Base-by-base conservation (phyloP, 352 stramenopile genomes). In the Phytophthora quininea region DNA sequence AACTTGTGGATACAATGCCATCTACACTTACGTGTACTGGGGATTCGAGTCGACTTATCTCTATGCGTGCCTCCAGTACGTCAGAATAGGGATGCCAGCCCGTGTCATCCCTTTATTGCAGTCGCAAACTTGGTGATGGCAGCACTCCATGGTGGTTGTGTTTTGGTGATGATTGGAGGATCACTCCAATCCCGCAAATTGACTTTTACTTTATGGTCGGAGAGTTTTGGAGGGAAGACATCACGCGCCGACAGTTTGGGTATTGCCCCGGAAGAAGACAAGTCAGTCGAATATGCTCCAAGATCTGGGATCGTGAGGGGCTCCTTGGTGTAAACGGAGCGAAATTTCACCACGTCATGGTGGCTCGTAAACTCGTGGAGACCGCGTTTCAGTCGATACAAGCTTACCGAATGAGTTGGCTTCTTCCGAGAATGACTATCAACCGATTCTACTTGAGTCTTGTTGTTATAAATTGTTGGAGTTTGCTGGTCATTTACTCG, bases 331-430 rank as follows among this genome's bases (percentile, higher is more conserved):
- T 83, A 9, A 70, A 76, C 30, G 62, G 71, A 3, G 54, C 52
- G 9, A 63, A 70, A 6, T 83, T 61, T n/a, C n/a, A n/a, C 19
- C 54, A 67, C 40, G 37, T 50, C 1, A 29, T 79, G 0, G n/a
- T 62, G 35, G 15, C 14, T 29, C 64, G 64, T 3, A 45, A 71
- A 3, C 43, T 24, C 5, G 60, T 9, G 37, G 59, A 45, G 15
- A 31, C 12, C 8, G 19, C 0, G 19, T 35, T 66, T 1, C 57
- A 71, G 31, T 59, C 56, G 0, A 7, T 38, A 1, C 64, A 71
- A 57, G 64, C 57, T 3, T 55, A 60, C 40, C 52, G 45, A 19
- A 67, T 63, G 64, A 71, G 64, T 29, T 10, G 38, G 3, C 46
- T 45, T 12, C 42, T 71, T 19, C 2, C 37, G 2, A 45, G 43